Evolutionary conservation across 2,329 filamentous ascomycete genomes (phyloP), one percentile per base, ranked within the genome.

Genomic region (Bipolaris victoriae): DNA sequence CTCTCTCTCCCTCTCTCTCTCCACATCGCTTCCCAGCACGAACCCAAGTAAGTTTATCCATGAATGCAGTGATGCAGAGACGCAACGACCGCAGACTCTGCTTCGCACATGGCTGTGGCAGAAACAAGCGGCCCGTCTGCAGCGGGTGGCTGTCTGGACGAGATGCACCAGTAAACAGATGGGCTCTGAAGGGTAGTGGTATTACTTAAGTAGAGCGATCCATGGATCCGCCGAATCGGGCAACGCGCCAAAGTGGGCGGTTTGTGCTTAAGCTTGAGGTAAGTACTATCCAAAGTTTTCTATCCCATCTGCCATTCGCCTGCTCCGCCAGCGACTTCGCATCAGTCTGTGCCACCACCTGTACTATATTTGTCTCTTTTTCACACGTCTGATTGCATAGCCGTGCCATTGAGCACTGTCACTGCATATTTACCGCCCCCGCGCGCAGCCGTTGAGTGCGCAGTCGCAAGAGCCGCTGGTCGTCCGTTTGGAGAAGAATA

Each of bases 341-440:
- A 36, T 33, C 35, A 13, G 52, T 59, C 60, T 24, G 22, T 29
- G n/a, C 49, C 52, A 39, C 60, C 62, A 51, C 59, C 63, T 73
- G 71, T 70, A 70, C 57, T 52, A 70, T 70, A 75, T 48, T 53
- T 57, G 39, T 67, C 57, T 58, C 60, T 16, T 3, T 49, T 54
- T 58, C 55, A 56, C 57, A 64, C 64, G 60, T 60, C 68, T 65
- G 61, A 60, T 67, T 68, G 67, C 64, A 69, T 63, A 67, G 63
- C 71, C 61, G 55, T 62, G 59, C 56, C 66, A 63, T 65, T 54
- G 48, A 81, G 79, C 61, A 62, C 58, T 50, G 16, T 37, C 16
- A 6, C n/a, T 15, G 29, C 39, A 52, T 58, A 35, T 60, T 60
- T 55, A 39, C 35, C 54, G 39, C 58, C 58, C 44, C 48, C 41